Base-by-base conservation (phyloP, 2,329 filamentous ascomycete species). In the Ceratocystis albifundus region DNA sequence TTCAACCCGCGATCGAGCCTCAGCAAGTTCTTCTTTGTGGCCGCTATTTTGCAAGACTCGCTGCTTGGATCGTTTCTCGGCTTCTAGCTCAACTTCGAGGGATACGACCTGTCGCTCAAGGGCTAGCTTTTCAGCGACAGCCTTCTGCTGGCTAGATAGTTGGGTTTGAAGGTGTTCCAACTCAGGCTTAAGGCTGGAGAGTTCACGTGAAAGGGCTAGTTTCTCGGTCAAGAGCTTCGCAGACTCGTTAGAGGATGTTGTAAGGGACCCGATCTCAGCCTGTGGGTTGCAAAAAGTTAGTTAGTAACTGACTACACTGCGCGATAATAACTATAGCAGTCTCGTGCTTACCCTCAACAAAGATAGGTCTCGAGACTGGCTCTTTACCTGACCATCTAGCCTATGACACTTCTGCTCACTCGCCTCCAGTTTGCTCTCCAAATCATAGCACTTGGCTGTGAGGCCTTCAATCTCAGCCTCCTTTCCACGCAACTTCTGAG, bases 51-150 rank as follows among this genome's bases (percentile, higher is more conserved):
- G 53, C 44, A 73, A 70, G n/a, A 72, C 70, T 15, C 72, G 72
- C 32, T 74, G 70, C 36, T 73, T 74, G 1, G 74, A 74, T 66
- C 74, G 72, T 68, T 76, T 93, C 73, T 94, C 89, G 70, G 88
- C 89, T 70, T 92, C 89, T 1, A 96, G 80, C 71, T 96, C 88
- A 55, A 90, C 85, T 74, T 96, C 88, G 1, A 92, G 75, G 1
- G 87, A 85, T 72, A 82, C 87, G 32, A 96, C 75, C 75, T 94
- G 89, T 61, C 88, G 86, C 72, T 94, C 87, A 15, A 96, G 76
- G 1, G 87, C 82, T 59, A 93, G 79, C 74, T 95, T 96, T 73
- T 96, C 90, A 1, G 87, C 80, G 17, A 95, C 78, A 10, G 89
- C 77, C 1, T 82, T 80, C 71, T 91, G 86, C 65, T 92, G 84